phyloP scores from a whole-genome alignment of 306 rosid genomes.

The Canavalia gladiata region DNA sequence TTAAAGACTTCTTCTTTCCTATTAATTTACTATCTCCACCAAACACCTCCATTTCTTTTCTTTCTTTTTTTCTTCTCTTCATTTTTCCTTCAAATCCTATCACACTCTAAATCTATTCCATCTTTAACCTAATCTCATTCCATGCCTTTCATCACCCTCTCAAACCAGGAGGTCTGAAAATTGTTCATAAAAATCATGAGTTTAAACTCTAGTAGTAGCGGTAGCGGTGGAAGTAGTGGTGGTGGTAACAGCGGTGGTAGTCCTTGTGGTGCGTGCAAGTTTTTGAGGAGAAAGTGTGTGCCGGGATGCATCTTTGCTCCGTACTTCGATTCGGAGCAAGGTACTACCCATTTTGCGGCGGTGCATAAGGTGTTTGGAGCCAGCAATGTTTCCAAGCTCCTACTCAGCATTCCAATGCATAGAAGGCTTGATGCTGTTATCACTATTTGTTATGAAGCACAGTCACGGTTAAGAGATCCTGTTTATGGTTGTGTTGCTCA shows the following conservation, averaged over 20 bases:
- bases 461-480: conserved; percentile 83
- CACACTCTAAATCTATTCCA: conserved; percentile 34
- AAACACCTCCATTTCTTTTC: conserved; percentile 31
- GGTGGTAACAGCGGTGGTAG: conserved; percentile 54
- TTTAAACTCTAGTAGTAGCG: conserved; percentile 50
- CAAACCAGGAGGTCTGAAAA: background rate
- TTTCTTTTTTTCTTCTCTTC: background rate
- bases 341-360: conserved; percentile 81
- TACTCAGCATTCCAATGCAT: conserved; percentile 67
- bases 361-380: conserved; percentile 97
- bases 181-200: conserved; percentile 54
- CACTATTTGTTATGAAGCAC: conserved; percentile 88
- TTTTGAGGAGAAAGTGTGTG: conserved; percentile 80
- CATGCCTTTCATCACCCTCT: background rate
- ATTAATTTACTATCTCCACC: conserved; percentile 49
- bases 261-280: conserved; percentile 97
- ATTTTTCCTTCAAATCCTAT: conserved; percentile 5
- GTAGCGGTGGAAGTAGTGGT: conserved; percentile 25
- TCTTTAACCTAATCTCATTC: conserved; percentile 30
- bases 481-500: conserved; percentile 92
- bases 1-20: conserved; percentile 64
- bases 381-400: conserved; percentile 90
- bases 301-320: conserved; percentile 88
- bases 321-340: conserved; percentile 89
- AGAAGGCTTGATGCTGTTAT: conserved; percentile 85